phyloP scores from a whole-genome alignment of 371 early-diverging fungal genomes.

The Zychaea mexicana region DNA sequence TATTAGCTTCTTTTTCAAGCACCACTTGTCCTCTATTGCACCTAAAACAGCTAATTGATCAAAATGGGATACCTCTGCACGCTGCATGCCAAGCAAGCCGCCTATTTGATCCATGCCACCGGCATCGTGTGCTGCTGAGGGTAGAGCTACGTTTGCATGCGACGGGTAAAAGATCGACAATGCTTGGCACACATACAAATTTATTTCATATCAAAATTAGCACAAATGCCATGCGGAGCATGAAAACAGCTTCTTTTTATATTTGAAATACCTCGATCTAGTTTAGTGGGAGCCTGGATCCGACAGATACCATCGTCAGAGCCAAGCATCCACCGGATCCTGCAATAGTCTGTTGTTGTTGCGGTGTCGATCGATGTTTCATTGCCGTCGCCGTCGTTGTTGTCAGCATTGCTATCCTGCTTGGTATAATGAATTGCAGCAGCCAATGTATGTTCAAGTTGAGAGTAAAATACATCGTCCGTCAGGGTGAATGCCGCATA shows the following conservation, averaged over 20 bases:
- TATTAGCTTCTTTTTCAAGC: background rate
- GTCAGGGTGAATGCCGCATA: conserved; percentile 9
- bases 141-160: background rate
- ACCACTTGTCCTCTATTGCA: background rate
- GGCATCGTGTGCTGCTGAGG: background rate
- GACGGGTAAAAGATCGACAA: conserved; percentile 6
- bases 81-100: background rate
- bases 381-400: background rate
- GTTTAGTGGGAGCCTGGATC: background rate
- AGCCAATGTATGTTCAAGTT: background rate
- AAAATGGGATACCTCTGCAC: background rate
- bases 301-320: background rate
- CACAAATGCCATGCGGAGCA: background rate
- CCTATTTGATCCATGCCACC: background rate
- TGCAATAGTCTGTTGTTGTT: background rate
- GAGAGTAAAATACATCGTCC: background rate
- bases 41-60: background rate
- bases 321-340: background rate
- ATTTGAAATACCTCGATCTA: conserved; percentile 8
- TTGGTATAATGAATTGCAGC: background rate
- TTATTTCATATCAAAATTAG: background rate
- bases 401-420: background rate
- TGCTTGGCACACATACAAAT: background rate
- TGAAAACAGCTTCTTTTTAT: background rate
- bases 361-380: background rate